Percentiles rank a stretch among this genome's conserved stretches.
These are phyloP conservation scores for Tritrichomonas foetus DNA, from an alignment of 208 protist genomes.

Conservation along the genomic window DNA sequence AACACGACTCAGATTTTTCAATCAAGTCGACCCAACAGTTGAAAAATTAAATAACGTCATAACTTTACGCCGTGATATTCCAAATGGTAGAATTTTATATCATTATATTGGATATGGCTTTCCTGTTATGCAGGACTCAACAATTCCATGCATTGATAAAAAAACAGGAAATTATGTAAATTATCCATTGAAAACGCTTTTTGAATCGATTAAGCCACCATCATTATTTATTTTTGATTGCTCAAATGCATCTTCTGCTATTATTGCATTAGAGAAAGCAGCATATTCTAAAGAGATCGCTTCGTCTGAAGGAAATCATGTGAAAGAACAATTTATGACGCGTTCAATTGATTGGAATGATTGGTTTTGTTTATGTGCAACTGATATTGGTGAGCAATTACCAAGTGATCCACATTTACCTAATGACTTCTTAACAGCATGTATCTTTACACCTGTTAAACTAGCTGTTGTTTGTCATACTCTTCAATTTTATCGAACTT, in stretches of 20 bases:
- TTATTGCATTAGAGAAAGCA: background rate
- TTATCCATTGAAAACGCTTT: background rate
- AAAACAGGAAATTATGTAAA: background rate
- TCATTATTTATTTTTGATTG: conserved; percentile 28
- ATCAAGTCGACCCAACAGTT: background rate
- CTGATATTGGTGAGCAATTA: background rate
- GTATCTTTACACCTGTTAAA: background rate
- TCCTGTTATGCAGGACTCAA: background rate
- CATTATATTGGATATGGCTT: conserved; percentile 29
- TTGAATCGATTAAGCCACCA: background rate
- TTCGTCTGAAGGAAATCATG: background rate
- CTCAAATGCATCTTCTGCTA: background rate
- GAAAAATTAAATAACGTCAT: background rate
- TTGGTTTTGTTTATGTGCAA: background rate
- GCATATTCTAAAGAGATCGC: background rate
- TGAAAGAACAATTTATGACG: too few species aligned
- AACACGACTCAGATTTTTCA: background rate
- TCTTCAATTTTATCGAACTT: background rate
- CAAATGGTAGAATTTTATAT: background rate
- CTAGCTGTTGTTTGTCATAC: conserved; percentile 1
- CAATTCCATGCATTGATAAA: background rate
- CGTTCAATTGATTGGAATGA: background rate
- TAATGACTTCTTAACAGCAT: background rate
- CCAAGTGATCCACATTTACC: conserved; percentile 13
- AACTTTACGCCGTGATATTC: background rate